Evolutionary conservation across 2,329 filamentous ascomycete species (phyloP).

Genomic region (Monilinia vaccinii-corymbosi): DNA sequence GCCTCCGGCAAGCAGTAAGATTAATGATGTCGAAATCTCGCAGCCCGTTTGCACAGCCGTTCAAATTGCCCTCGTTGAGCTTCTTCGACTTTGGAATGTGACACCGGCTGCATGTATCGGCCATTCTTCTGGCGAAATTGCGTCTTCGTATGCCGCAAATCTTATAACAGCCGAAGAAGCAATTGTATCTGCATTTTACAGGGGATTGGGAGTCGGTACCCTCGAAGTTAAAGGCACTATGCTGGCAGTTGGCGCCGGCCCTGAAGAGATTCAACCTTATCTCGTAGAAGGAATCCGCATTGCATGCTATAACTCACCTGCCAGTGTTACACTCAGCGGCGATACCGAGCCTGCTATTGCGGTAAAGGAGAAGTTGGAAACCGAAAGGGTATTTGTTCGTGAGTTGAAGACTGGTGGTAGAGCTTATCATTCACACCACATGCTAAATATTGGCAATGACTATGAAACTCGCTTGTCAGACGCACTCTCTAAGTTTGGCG

Average conservation of each 20-base stretch:
- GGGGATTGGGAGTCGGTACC: slow-evolving; percentile 15
- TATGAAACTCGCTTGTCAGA: slow-evolving; percentile 8
- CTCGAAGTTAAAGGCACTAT: slow-evolving; percentile 6
- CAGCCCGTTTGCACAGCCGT: slow-evolving; percentile 39
- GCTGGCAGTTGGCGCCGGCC: slow-evolving; percentile 14
- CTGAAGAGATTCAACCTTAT: slow-evolving; percentile 1
- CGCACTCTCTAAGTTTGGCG: not conserved
- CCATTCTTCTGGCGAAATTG: slow-evolving; percentile 41
- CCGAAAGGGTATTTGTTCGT: slow-evolving; percentile 17
- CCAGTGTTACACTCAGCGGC: slow-evolving; percentile 21
- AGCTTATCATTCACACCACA: slow-evolving; percentile 15
- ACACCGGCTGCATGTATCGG: slow-evolving; percentile 32
- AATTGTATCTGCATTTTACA: slow-evolving; percentile 37
- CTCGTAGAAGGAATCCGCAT: not conserved
- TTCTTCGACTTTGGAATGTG: slow-evolving; percentile 35
- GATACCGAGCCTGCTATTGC: not conserved
- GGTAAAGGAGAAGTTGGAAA: not conserved
- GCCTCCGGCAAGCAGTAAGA: slow-evolving; percentile 22
- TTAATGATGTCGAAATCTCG: slow-evolving; percentile 3
- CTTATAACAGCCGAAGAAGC: slow-evolving; percentile 28
- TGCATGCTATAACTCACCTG: slow-evolving; percentile 25
- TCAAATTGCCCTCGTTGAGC: slow-evolving; percentile 37
- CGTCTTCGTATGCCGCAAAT: slow-evolving; percentile 35
- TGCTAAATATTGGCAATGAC: slow-evolving; percentile 2
- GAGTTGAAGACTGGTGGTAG: slow-evolving; percentile 7